A percentile compares a stretch with the other conserved stretches of the same genome.
phyloP scores from a whole-genome alignment of 441 rosid species.

The Pelargonium fulgidum region DNA sequence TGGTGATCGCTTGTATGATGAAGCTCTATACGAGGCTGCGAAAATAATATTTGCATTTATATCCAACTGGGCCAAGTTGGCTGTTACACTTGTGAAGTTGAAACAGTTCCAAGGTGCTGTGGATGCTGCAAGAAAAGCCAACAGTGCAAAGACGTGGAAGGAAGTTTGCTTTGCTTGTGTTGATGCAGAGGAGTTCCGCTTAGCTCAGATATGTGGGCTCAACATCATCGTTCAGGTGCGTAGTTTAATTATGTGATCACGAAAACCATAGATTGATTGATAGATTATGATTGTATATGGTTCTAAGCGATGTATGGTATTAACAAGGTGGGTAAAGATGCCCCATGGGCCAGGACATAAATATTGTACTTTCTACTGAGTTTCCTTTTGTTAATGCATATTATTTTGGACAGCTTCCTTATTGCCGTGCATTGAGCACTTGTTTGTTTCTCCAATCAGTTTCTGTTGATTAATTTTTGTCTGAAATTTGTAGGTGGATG shows the following conservation, averaged over 20 bases:
- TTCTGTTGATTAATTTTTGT: too few species aligned
- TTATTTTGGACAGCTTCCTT: too few species aligned
- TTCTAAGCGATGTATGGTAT: too few species aligned
- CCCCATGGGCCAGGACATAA: too few species aligned
- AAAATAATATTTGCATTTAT: constrained; percentile 87
- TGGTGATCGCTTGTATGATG: constrained; percentile 91
- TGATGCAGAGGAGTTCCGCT: constrained; percentile 97
- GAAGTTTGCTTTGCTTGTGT: constrained; percentile 99
- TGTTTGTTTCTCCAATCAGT: too few species aligned
- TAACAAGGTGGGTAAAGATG: too few species aligned
- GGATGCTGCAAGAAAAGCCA: constrained; percentile 98
- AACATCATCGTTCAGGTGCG: constrained; percentile 87
- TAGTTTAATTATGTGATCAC: background rate
- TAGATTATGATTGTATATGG: too few species aligned
- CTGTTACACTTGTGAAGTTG: constrained; percentile 85
- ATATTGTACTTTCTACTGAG: background rate
- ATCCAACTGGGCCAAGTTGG: constrained; percentile 99
- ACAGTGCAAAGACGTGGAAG: constrained; percentile 99
- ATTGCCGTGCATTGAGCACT: too few species aligned
- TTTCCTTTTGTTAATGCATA: too few species aligned
- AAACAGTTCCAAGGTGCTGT: constrained; percentile 98
- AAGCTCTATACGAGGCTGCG: constrained; percentile 87
- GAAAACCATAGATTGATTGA: background rate
- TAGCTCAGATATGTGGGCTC: constrained; percentile 97
- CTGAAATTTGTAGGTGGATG: constrained; percentile 68